Conservation (phyloP, 2,329 filamentous ascomycete species). For the Fusarium abutilonis region DNA sequence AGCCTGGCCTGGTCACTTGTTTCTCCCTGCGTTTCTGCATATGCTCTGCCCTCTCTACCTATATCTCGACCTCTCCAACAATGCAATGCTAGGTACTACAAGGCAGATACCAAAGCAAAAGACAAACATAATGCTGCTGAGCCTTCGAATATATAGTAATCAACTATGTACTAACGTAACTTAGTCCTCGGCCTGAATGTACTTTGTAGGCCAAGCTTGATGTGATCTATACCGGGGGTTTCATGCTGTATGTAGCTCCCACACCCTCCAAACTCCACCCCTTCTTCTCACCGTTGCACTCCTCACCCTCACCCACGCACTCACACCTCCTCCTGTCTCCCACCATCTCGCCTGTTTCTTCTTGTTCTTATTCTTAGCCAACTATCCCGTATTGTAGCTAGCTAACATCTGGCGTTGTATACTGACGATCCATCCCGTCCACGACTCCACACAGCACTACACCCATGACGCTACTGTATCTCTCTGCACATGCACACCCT, state of each 20-base stretch:
- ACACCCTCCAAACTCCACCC: conserved; percentile 12
- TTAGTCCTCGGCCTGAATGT: conserved; percentile 8
- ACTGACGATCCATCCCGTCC: conserved; percentile 3
- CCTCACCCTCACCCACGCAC: conserved; percentile 5
- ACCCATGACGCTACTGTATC: conserved; percentile 5
- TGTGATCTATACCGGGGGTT: conserved; percentile 27
- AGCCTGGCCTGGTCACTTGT: not conserved
- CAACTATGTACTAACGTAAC: not conserved
- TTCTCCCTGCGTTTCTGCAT: conserved; percentile 24
- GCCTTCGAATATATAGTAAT: not conserved
- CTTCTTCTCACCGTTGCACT: not conserved
- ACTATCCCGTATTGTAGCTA: not conserved
- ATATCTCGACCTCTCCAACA: conserved; percentile 4
- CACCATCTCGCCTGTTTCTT: conserved; percentile 27
- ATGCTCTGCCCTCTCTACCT: not conserved
- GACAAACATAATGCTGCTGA: not conserved
- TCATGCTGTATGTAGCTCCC: conserved; percentile 30
- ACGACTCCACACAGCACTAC: conserved; percentile 27
- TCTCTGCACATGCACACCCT: conserved; percentile 21
- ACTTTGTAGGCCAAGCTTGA: conserved; percentile 12
- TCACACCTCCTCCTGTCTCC: conserved; percentile 28
- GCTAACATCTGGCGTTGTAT: conserved; percentile 29
- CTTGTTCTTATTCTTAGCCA: conserved; percentile 10
- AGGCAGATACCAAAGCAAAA: conserved; percentile 26
- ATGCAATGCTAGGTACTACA: conserved; percentile 23